Conservation (phyloP, 139 green algal species). For the Trebouxia sp. region DNA sequence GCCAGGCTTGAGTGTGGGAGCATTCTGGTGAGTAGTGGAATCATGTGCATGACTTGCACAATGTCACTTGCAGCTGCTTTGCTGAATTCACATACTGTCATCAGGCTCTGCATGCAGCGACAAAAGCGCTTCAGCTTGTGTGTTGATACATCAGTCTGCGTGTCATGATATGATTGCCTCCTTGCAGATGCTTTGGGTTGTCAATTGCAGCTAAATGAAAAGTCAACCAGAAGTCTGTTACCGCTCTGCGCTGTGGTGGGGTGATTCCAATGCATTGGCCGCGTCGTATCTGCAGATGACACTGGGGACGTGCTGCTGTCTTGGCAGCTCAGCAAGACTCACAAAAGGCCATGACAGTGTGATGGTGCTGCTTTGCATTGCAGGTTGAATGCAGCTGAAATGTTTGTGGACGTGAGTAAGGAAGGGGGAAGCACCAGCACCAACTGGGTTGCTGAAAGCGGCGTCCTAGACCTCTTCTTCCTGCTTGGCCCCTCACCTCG, state of each 20-base stretch:
- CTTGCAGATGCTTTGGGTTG: too few relatives aligned
- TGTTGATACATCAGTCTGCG: too few relatives aligned
- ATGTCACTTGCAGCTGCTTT: too few relatives aligned
- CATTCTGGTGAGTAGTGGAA: slow-evolving; percentile 84
- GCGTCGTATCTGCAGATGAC: too few relatives aligned
- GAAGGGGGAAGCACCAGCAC: slow-evolving; percentile 46
- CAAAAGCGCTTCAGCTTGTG: too few relatives aligned
- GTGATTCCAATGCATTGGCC: too few relatives aligned
- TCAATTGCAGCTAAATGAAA: too few relatives aligned
- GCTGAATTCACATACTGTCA: not conserved
- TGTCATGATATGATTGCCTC: too few relatives aligned
- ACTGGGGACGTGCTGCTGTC: not conserved
- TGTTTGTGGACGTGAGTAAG: slow-evolving; percentile 93
- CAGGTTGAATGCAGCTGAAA: slow-evolving; percentile 96
- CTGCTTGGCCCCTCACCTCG: slow-evolving; percentile 72
- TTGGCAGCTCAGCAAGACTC: too few relatives aligned
- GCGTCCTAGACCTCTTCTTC: slow-evolving; percentile 95
- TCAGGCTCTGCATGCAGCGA: too few relatives aligned
- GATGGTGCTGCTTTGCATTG: not conserved
- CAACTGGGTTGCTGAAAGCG: slow-evolving; percentile 95
- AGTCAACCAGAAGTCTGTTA: too few relatives aligned
- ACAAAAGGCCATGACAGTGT: not conserved
- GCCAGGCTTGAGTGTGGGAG: slow-evolving; percentile 66
- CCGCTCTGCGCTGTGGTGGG: too few relatives aligned
- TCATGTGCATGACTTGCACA: not conserved